These are phyloP conservation scores for Lactarius sanguifluus DNA, from an alignment of 768 basidiomycete genomes.

Conservation along the genomic window DNA sequence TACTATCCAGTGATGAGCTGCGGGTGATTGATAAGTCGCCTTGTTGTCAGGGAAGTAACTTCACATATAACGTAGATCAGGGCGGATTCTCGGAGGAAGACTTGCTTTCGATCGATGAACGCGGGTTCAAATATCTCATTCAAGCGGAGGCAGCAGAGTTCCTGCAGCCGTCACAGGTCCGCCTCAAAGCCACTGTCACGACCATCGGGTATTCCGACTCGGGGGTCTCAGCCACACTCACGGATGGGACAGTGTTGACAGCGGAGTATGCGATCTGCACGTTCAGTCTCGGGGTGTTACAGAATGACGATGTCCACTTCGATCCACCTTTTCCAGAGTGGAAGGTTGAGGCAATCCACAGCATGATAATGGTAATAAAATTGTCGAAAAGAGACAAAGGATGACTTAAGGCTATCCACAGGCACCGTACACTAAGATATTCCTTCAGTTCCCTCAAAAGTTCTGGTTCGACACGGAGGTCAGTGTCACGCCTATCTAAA, in stretches of 20 bases:
- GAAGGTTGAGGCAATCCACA: slow-evolving; percentile 62
- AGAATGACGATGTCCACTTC: slow-evolving; percentile 45
- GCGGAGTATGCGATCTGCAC: slow-evolving; percentile 42
- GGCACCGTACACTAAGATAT: slow-evolving; percentile 16
- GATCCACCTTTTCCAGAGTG: slow-evolving; percentile 53
- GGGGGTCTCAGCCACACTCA: slow-evolving; percentile 50
- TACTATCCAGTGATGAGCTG: too few relatives aligned
- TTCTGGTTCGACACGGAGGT: slow-evolving; percentile 21
- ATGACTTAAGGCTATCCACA: not conserved
- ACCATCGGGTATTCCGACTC: slow-evolving; percentile 41
- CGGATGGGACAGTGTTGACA: slow-evolving; percentile 35
- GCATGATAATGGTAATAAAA: slow-evolving; percentile 52
- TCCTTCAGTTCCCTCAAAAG: slow-evolving; percentile 22
- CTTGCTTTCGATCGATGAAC: slow-evolving; percentile 46
- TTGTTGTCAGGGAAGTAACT: slow-evolving; percentile 53
- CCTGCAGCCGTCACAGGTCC: slow-evolving; percentile 44
- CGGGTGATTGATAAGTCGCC: not conserved
- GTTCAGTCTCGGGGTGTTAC: slow-evolving; percentile 60
- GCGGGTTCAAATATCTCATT: slow-evolving; percentile 57
- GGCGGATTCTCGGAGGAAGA: slow-evolving; percentile 60
- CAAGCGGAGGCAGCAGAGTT: slow-evolving; percentile 58
- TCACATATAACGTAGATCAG: slow-evolving; percentile 40
- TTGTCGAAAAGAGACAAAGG: not conserved
- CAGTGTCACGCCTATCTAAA: not conserved
- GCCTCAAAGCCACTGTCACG: slow-evolving; percentile 51